phyloP scores from a whole-genome alignment of 73 alveolate species.

The Stentor coeruleus region DNA sequence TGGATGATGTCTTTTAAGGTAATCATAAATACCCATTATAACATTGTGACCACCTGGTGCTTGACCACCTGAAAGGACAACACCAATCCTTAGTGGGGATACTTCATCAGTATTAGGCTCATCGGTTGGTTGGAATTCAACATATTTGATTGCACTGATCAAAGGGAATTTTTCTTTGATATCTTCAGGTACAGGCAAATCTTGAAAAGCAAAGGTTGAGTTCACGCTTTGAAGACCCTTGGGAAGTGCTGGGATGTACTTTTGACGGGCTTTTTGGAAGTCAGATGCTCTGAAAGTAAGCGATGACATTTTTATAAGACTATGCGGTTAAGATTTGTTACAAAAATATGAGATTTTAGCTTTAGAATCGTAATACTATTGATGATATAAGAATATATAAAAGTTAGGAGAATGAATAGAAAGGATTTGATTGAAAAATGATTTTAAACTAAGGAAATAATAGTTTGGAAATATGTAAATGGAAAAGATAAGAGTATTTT shows the following conservation, averaged over 20 bases:
- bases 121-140: constrained; percentile 33
- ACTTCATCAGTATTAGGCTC: constrained; percentile 28
- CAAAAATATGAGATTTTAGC: too few species aligned
- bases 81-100: constrained; percentile 41
- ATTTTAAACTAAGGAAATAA: too few species aligned
- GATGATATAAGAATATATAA: too few species aligned
- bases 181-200: too few species aligned
- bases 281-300: background rate
- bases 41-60: constrained; percentile 99
- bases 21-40: constrained; percentile 91
- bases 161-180: constrained; percentile 43
- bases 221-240: background rate
- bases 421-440: too few species aligned
- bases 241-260: background rate
- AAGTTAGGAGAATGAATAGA: too few species aligned
- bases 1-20: constrained; percentile 72
- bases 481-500: too few species aligned
- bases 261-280: constrained; percentile 2
- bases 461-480: too few species aligned
- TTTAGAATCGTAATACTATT: too few species aligned
- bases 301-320: too few species aligned
- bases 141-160: constrained; percentile 25
- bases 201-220: too few species aligned
- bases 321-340: too few species aligned
- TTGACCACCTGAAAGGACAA: constrained; percentile 82